Conservation (phyloP, 2,329 filamentous ascomycete genomes). For the Pezicula neosporulosa region DNA sequence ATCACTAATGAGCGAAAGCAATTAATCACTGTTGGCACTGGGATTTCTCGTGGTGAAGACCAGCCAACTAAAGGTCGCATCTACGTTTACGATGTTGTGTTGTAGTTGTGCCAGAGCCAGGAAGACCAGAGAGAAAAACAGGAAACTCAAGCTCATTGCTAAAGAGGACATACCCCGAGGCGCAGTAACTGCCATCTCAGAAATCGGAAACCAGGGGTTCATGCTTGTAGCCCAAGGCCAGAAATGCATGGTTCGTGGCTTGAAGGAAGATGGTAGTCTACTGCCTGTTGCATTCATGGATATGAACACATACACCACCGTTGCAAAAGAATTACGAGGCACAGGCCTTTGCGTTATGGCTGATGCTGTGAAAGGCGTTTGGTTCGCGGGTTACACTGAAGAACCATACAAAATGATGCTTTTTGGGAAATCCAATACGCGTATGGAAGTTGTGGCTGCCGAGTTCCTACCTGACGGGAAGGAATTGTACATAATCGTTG, state of each 20-base stretch:
- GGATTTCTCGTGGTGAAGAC: slow-evolving; percentile 85
- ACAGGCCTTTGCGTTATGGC: slow-evolving; percentile 85
- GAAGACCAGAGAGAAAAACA: slow-evolving; percentile 84
- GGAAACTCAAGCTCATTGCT: slow-evolving; percentile 78
- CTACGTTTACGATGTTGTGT: slow-evolving; percentile 93
- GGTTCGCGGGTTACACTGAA: slow-evolving; percentile 95
- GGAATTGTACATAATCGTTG: slow-evolving; percentile 76
- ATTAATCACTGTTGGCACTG: slow-evolving; percentile 81
- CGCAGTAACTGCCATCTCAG: slow-evolving; percentile 81
- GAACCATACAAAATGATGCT: slow-evolving; percentile 95
- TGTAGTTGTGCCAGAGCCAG: slow-evolving; percentile 85
- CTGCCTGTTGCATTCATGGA: slow-evolving; percentile 96
- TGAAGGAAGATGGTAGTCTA: slow-evolving; percentile 92
- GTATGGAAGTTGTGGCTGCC: slow-evolving; percentile 73
- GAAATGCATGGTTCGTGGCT: slow-evolving; percentile 92
- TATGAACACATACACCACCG: slow-evolving; percentile 89
- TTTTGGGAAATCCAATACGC: slow-evolving; percentile 80
- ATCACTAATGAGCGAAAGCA: slow-evolving; percentile 81
- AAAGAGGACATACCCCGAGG: slow-evolving; percentile 91
- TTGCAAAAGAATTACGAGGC: slow-evolving; percentile 77
- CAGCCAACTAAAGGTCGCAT: slow-evolving; percentile 80
- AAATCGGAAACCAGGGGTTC: slow-evolving; percentile 82
- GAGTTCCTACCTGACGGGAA: slow-evolving; percentile 87
- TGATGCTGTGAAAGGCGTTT: slow-evolving; percentile 89
- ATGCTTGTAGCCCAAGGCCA: slow-evolving; percentile 90